These are phyloP conservation scores for Dionaea muscipula DNA, from an alignment of 179 eudicot genomes.

Conservation along the genomic window DNA sequence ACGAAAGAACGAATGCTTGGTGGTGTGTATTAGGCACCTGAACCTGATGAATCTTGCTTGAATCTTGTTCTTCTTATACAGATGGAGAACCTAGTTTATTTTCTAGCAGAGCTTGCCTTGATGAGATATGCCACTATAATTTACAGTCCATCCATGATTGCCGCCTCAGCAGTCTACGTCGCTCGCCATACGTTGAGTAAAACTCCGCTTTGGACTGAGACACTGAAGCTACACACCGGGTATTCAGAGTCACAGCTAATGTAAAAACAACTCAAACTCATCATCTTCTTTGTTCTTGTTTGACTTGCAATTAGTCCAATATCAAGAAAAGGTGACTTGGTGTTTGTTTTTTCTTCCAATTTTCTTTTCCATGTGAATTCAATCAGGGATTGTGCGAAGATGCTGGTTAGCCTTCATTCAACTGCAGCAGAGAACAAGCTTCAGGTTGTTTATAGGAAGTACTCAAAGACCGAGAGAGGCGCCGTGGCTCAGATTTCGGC, in stretches of 20 bases:
- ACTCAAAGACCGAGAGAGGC: conserved; percentile 23
- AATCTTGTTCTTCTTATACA: conserved; percentile 7
- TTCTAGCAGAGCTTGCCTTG: conserved; percentile 33
- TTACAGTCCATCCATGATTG: conserved; percentile 26
- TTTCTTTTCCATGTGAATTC: not conserved
- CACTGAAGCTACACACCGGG: conserved; percentile 25
- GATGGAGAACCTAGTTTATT: conserved; percentile 30
- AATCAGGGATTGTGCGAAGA: conserved; percentile 29
- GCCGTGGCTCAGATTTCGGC: conserved; percentile 26
- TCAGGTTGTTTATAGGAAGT: conserved; percentile 30
- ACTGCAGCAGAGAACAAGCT: conserved; percentile 18
- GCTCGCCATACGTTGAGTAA: conserved; percentile 30
- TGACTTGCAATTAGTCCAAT: too few species aligned
- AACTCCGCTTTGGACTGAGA: conserved; percentile 32
- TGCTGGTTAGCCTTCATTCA: conserved; percentile 22
- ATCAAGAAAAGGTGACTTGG: too few species aligned
- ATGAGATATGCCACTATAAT: conserved; percentile 22
- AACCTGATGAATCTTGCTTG: too few species aligned
- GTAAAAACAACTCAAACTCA: conserved; percentile 15
- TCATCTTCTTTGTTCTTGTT: not conserved
- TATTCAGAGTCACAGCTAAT: conserved; percentile 24
- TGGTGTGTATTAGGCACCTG: too few species aligned
- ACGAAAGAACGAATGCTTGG: too few species aligned
- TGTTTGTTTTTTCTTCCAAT: not conserved
- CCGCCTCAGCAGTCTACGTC: conserved; percentile 38